Base-by-base conservation (phyloP, 495 filamentous ascomycete species). In the Clohesyomyces aquaticus region DNA sequence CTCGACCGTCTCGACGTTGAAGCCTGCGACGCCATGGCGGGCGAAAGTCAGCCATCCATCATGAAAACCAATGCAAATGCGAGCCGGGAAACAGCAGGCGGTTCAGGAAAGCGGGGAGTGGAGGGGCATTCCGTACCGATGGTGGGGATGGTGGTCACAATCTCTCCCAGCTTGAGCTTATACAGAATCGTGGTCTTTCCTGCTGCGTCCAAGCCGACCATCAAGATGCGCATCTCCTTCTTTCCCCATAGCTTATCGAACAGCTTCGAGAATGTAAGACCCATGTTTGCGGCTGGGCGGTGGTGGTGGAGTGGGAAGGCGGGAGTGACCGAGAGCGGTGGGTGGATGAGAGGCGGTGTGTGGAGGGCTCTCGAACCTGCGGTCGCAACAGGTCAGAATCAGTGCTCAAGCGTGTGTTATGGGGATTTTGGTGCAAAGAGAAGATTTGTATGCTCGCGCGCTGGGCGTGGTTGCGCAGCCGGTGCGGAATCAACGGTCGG, bases 151-250 rank as follows among this genome's bases (percentile, higher is more conserved):
- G 94, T 98, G 71, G 94, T 98, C 78, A 98, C 94, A 76, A 99
- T 97, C 86, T 98, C 95, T 83, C 94, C 93, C 68, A 98, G 84
- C 89, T 99, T 99, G 74, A 99, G 85, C 87, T 99, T 99, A 83
- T 99, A 99, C 61, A 99, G 89, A 77, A 99, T 99, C 73, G 94
- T 99, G 73, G 94, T 99, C 85, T 99, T 99, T 85, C 94, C 94
- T 77, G 94, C 94, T 67, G 94, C 94, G 79, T 99, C 94, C 71
- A 99, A 85, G 82, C 94, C 94, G 74, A 99, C 93, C 94, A 99
- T 99, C 77, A 99, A 79, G 78, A 99, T 96, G 81, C 93, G 87
- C 94, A 99, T 99, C 86, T 99, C 94, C 87, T 96, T 96, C 86
- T 96, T 94, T 69, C 93, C 92, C 88, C 91, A 96, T 76, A 98